Evolutionary conservation across 306 rosid genomes (phyloP).

Genomic region (Vigna unguiculata): DNA sequence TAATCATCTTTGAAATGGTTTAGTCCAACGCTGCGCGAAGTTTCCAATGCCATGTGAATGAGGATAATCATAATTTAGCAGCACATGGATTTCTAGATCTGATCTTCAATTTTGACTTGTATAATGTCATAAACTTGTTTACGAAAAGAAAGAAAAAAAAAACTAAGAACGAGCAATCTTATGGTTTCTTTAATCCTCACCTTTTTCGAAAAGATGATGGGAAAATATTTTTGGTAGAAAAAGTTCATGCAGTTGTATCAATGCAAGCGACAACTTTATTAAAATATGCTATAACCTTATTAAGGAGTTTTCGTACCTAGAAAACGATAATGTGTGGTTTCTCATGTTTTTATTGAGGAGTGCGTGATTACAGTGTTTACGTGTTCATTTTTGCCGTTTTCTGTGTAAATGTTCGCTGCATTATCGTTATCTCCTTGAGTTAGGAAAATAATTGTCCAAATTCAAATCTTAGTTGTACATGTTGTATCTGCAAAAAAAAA

Average conservation of each 20-base stretch:
- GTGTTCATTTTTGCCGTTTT: constrained; percentile 1
- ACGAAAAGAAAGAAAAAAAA: neutral
- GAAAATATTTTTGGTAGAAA: neutral
- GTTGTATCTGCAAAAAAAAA: neutral
- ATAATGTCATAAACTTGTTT: neutral
- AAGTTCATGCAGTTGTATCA: neutral
- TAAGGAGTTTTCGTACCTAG: neutral
- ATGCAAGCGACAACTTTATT: constrained; percentile 14
- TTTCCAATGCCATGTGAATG: constrained; percentile 44
- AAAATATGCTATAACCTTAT: constrained; percentile 13
- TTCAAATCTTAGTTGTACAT: constrained; percentile 24
- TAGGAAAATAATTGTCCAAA: constrained; percentile 14
- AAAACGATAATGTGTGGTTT: constrained; percentile 13
- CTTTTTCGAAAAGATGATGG: constrained; percentile 28
- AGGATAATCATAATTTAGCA: constrained; percentile 37
- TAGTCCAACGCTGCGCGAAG: constrained; percentile 23
- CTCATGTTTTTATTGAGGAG: constrained; percentile 17
- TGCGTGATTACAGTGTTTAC: neutral
- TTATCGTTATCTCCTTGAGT: constrained; percentile 7
- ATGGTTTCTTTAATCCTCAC: neutral
- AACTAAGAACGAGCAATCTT: neutral
- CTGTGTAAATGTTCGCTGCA: constrained; percentile 22
- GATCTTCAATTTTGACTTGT: constrained; percentile 41
- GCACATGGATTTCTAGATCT: constrained; percentile 46
- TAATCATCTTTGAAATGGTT: constrained; percentile 20